phyloP scores from a whole-genome alignment of 345 rosid genomes.

The Salix dunnii region DNA sequence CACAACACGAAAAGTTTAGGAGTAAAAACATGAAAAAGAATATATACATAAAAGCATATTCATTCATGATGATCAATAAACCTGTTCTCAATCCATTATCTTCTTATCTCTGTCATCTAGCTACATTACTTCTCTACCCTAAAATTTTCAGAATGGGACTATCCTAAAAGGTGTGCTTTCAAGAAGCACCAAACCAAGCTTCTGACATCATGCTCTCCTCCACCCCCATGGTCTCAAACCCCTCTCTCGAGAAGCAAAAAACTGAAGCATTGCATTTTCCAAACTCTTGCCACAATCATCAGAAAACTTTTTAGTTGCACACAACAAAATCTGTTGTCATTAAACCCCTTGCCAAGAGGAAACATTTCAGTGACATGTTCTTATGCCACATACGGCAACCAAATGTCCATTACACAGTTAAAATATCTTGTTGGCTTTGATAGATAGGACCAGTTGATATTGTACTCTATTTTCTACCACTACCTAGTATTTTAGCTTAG shows the following conservation, averaged over 20 bases:
- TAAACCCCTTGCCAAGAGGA: background rate
- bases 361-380: background rate
- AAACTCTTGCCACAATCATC: background rate
- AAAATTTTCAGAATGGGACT: background rate
- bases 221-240: background rate
- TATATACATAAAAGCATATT: background rate
- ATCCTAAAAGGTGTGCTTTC: background rate
- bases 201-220: background rate
- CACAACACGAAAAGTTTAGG: conserved; percentile 5
- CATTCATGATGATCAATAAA: background rate
- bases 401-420: background rate
- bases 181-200: background rate
- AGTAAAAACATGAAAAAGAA: background rate
- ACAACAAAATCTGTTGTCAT: background rate
- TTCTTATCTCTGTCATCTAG: background rate
- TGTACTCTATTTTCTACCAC: background rate
- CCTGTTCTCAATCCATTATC: background rate
- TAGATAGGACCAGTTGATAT: background rate
- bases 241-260: background rate
- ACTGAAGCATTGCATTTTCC: background rate
- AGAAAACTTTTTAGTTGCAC: background rate
- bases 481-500: background rate
- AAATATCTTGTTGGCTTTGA: background rate
- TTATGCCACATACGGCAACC: background rate
- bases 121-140: background rate